Evolutionary conservation across 1,139 yeast species (phyloP), one percentile per base, ranked within the genome.

Genomic region (Debaryomyces coudertii): DNA sequence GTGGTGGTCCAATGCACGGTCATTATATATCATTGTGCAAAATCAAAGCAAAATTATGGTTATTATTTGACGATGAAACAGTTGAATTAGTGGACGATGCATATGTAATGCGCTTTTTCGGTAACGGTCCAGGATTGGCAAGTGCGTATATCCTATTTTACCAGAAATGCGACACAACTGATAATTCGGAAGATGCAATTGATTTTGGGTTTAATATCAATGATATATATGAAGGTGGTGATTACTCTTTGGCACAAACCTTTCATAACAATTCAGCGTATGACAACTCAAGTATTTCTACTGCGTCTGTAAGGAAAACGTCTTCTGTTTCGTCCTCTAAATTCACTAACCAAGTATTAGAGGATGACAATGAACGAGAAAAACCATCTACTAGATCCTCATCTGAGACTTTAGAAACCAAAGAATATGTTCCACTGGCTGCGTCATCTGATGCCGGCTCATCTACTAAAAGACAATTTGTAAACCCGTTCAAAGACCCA

Each of bases 1-100:
- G 99, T 4, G 96, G 97, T 2, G 98, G 98, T 0, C 97, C 98
- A 1, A 90, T 90, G 73, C 97, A 92, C 66, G 99, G 99, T 0
- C 99, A 93, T 64, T 93, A 93, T 60, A 92, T 93, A 11, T 81
- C 96, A 0, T 71, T 93, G 7, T 87, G 95, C 53, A 90, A 90
- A 62, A 85, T 92, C 11, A 84, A 80, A 47, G 77, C 80, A 16
- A 82, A 83, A 35, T 89, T 97, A 1, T 93, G 99, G 99, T 69
- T 93, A 27, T 68, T 93, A 49, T 93, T 89, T 66, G 99, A 93
- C 63, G 99, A 93, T 64, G 99, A 93, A 65, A 85, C 95, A 15
- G 97, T 92, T 5, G 98, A 92, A 59, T 73, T 87, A 24, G 93
- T 93, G 6, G 90, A 86, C 53, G 96, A 90, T 51, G 75, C 80